Evolutionary conservation across 2,329 filamentous ascomycete genomes (phyloP), one percentile per base, ranked within the genome.

Genomic region (Penicillium sp.): DNA sequence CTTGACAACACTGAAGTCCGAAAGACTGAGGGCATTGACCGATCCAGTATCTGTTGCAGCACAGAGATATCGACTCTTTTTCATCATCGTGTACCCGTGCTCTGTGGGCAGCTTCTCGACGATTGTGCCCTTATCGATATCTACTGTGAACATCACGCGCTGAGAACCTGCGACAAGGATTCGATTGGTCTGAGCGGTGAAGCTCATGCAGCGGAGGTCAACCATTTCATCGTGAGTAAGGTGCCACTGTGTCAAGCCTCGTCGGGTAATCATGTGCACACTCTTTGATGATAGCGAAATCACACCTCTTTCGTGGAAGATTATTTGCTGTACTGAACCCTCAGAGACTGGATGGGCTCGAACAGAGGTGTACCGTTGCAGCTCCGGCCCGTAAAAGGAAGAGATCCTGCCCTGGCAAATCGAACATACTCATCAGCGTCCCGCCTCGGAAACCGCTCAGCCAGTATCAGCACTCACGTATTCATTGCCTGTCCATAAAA

Each of bases 201-300:
- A 97, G 72, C 89, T 93, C 92, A 97, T 97, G 75, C 94, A 97
- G 66, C 87, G 86, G 62, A 99, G 79, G 70, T 97, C 91, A 62
- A 83, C 86, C 88, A 97, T 96, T 55, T 89, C 88, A 41, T 73
- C 84, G 62, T 84, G 92, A 81, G 82, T 84, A 60, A 97, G 81
- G 75, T 97, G 92, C 92, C 94, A 97, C 79, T 94, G 82, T 51
- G 92, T 87, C 55, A 90, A 78, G 2, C 94, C 94, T 61, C 90
- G 85, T 53, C 94, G 85, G 59, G 85, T 82, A n/a, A 92, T 87
- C 82, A 97, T 91, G 76, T 99, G 94, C 13, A 97, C 82, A 72
- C 92, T 91, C 62, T 86, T 87, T 36, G 88, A 82, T 4, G 92
- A 91, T 50, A 99, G 76, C n/a, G 87, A 89, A 52, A 99, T 84